Base-by-base conservation (phyloP, 371 early-diverging fungal genomes). In the Apophysomyces trapeziformis region DNA sequence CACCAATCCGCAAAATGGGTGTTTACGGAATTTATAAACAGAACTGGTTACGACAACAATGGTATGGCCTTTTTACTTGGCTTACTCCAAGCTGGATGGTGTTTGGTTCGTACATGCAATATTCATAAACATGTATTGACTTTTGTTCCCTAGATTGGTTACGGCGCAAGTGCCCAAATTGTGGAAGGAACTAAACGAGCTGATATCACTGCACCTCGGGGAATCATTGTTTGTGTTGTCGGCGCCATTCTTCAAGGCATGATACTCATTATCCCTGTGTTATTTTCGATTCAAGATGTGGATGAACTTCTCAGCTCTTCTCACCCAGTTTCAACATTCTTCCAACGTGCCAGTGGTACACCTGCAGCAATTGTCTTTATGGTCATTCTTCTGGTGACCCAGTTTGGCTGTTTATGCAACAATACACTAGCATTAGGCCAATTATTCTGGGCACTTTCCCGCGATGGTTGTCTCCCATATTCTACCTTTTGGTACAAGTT, bases 241-340 rank as follows among this genome's bases (percentile, higher is more conserved):
- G 65, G 70, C 58, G 73, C 82, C 11, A 63, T 77, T 39, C 36
- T 77, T 5, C 78, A 78, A 68, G 76, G 77, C 5, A 61, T 76
- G 47, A 67, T 69, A 14, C 59, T 82, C 9, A 78, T 76, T 54
- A 61, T 78, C 38, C 56, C 74, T 2, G 70, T 68, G 9, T 47
- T 82, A 11, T 78, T 82, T 46, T 71, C 78, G 11, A 75, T 78
- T 14, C 79, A 81, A 68, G 75, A 81, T 16, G 75, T 81, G 1
- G 75, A 78, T 1, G 71, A 64, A 35, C 60, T 72, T 11, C 57
- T 47, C 11, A 36, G 18, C 11, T 66, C 74, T 4, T 50, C 64
- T 2, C 56, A 57, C 9, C 74, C 74, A 14, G 60, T 74, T 16
- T 70, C 71, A 7, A 67, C 66, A 3, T 59, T 70, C 2, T 74